Evolutionary conservation across 139 green algal genomes (phyloP).

Genomic region (Tetraselmis striata): DNA sequence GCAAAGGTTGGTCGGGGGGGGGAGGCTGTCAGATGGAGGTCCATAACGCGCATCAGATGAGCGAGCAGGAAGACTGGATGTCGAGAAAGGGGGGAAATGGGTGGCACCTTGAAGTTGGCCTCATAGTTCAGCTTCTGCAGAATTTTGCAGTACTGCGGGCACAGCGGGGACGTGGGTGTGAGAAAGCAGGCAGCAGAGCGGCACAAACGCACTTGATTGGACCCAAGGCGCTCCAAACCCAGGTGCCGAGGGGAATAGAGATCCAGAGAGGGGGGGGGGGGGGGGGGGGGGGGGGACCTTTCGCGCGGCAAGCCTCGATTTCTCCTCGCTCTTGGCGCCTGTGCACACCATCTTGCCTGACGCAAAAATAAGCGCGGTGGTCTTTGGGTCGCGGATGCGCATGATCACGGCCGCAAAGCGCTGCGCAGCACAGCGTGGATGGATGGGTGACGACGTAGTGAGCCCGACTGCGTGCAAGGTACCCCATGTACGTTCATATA

Average conservation of each 20-base stretch:
- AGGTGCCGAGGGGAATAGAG: no score
- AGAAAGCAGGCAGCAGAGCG: no score
- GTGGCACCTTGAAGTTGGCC: constrained; percentile 71
- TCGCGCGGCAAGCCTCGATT: constrained; percentile 51
- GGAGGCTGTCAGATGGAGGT: background rate
- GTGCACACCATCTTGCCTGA: constrained; percentile 94
- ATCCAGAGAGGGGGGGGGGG: no score
- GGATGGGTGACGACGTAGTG: background rate
- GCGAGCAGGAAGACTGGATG: background rate
- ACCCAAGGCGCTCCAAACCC: no score
- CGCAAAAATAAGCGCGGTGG: constrained; percentile 96
- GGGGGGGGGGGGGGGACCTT: constrained; percentile 37
- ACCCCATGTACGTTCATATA: no score
- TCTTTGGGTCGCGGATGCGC: constrained; percentile 96
- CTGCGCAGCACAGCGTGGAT: no score
- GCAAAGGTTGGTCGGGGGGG: background rate
- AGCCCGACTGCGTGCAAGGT: background rate
- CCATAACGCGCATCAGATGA: background rate
- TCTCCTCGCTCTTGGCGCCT: constrained; percentile 82
- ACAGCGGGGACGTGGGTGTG: background rate
- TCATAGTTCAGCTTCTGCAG: constrained; percentile 84
- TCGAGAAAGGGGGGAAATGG: no score
- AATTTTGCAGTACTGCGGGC: constrained; percentile 84
- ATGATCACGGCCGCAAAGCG: constrained; percentile 99
- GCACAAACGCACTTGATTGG: no score